Evolutionary conservation across 2,329 filamentous ascomycete species (phyloP), one percentile per base, ranked within the genome.

Genomic region (Epicoccum nigrum): DNA sequence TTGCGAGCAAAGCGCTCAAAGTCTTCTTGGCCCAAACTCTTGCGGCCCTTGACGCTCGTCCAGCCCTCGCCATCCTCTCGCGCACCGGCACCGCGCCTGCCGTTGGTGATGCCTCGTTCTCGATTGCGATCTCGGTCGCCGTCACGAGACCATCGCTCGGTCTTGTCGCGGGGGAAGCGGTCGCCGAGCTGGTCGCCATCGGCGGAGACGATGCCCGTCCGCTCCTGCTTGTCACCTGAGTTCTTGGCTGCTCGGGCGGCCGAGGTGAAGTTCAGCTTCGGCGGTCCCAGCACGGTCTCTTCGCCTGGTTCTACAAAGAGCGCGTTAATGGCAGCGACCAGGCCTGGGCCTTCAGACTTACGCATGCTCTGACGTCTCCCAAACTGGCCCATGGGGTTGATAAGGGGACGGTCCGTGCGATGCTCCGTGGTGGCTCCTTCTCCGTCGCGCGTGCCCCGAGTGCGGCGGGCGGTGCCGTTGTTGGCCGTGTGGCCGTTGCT

Each of bases 281-380:
- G 90, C 16, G 92, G 92, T 12, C 90, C 92, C 51, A 96, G 87
- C 51, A 94, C 83, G 51, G 95, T 88, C 58, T 95, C 91, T 64
- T 96, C 92, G 43, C 65, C 65, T 65, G 83, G 77, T 70, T 84
- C 85, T 88, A 60, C 30, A 62, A 64, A 59, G 55, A 58, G 59
- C 43, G 62, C 51, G 52, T 70, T 61, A 71, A 66, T 64, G 68
- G 64, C 55, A 55, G 58, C 57, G 45, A 62, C 53, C 25, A 59
- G 54, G 57, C 52, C 74, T 78, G 76, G 75, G 68, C 75, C 79
- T 64, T 73, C 73, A 47, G 77, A 81, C 65, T 76, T 74, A 65
- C 80, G 77, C 50, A 76, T 76, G 52, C 70, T 67, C 56, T 64
- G 57, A 44, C 61, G 64, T 55, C 62, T 62, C 63, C 69, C 58